Evolutionary conservation across 176 grass and related monocot species (phyloP), one percentile per base, ranked within the genome.

Genomic region (Rhipidocladum racemiflorum): DNA sequence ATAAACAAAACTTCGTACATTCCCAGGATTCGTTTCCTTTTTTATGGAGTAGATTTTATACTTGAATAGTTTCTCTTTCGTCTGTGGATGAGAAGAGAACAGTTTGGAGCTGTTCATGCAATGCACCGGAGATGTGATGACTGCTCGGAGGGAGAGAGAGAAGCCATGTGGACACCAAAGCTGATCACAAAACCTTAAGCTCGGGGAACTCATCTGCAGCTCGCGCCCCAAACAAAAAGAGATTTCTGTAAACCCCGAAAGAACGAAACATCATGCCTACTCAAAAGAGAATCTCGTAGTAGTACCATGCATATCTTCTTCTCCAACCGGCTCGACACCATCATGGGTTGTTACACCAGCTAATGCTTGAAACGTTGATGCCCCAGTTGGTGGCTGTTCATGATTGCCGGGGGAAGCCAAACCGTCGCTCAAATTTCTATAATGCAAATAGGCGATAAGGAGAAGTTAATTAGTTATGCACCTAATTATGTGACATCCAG

Each of bases 141-240:
- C 44, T 76, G 82, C 76, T 76, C 36, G 43, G 75, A 76, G 45
- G 15, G 44, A 61, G 77, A 40, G 77, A 40, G 67, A 70, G 78
- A 77, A 27, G 32, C 81, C 91, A 94, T 91, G 91, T 88, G 88
- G 68, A 86, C 61, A 76, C 61, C 60, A 69, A 59, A 83, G 72
- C 46, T 60, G 68, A 80, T 86, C 81, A 4, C 80, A 64, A 45
- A 76, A 91, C 91, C 78, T 83, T 55, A 27, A 55, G 49, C 84
- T 79, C 82, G 11, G 34, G 76, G 30, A 63, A 32, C 80, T 83
- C 72, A 30, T 51, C 42, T 46, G 68, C 61, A 40, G 75, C 35
- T 40, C 48, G 27, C 11, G 3, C 35, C 39, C 68, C 55, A 51
- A 49, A 57, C 32, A 55, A 62, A 63, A 75, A 61, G 61, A 53